Conservation (phyloP, 306 rosid species). For the Begonia fuchsioides region DNA sequence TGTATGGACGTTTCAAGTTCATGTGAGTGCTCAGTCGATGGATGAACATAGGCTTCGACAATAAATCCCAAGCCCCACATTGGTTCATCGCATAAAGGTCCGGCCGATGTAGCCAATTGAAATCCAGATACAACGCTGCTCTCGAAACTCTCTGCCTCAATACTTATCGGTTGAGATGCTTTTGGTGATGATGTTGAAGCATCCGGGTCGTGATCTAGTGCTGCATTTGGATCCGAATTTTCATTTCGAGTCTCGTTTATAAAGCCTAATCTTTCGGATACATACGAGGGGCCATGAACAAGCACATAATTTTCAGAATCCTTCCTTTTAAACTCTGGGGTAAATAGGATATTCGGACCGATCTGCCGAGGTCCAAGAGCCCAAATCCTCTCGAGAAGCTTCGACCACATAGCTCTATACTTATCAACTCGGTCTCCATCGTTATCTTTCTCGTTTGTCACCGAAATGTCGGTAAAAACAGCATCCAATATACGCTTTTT, state of each 20-base stretch:
- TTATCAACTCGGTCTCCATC: slow-evolving; percentile 43
- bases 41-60: slow-evolving; percentile 51
- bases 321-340: slow-evolving; percentile 41
- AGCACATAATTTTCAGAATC: slow-evolving; percentile 29
- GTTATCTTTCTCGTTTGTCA: slow-evolving; percentile 37
- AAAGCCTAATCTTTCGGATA: slow-evolving; percentile 54
- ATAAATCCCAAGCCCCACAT: slow-evolving; percentile 89
- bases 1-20: slow-evolving; percentile 41
- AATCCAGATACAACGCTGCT: slow-evolving; percentile 65
- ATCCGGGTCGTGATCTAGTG: slow-evolving; percentile 4
- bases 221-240: slow-evolving; percentile 9
- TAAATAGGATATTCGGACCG: slow-evolving; percentile 63
- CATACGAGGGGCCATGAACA: slow-evolving; percentile 30
- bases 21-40: slow-evolving; percentile 27
- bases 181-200: slow-evolving; percentile 27
- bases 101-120: slow-evolving; percentile 77
- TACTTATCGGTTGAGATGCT: slow-evolving; percentile 18
- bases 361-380: slow-evolving; percentile 75
- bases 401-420: slow-evolving; percentile 46
- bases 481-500: slow-evolving; percentile 57
- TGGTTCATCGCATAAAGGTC: slow-evolving; percentile 89
- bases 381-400: slow-evolving; percentile 70
- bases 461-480: slow-evolving; percentile 36
- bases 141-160: slow-evolving; percentile 59
- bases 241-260: slow-evolving; percentile 17